A percentile compares a stretch with the other conserved stretches of the same genome.
Conservation (phyloP, 176 grass and related monocot species). For the Ananas comosus region DNA sequence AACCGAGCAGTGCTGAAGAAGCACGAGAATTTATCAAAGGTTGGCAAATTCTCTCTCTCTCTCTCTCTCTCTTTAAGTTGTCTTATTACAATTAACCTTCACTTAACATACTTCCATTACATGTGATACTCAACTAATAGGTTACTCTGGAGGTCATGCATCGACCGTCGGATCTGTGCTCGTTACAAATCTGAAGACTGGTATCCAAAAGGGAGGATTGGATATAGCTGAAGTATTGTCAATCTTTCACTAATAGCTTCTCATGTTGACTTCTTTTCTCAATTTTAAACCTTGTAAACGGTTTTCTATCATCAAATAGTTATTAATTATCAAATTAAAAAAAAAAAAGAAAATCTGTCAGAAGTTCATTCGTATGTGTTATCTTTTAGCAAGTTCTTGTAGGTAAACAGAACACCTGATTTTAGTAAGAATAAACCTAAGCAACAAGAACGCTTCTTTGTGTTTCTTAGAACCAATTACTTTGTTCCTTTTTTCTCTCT, state of each 20-base stretch:
- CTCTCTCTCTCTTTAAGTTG: slow-evolving; percentile 3
- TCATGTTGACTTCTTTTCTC: neutral
- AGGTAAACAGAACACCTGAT: neutral
- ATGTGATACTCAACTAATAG: slow-evolving; percentile 27
- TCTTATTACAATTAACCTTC: slow-evolving; percentile 11
- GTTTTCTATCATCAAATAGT: neutral
- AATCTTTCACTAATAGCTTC: neutral
- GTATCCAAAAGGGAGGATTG: slow-evolving; percentile 62
- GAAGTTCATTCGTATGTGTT: neutral
- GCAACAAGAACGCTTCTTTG: neutral
- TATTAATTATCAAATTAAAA: neutral
- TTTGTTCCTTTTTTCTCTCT: slow-evolving; percentile 13
- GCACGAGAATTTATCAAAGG: slow-evolving; percentile 83
- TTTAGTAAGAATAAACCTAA: neutral
- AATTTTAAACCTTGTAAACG: slow-evolving; percentile 13
- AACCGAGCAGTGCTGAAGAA: slow-evolving; percentile 75
- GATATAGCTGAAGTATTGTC: slow-evolving; percentile 81
- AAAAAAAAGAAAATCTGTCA: neutral
- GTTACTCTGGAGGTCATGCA: slow-evolving; percentile 86
- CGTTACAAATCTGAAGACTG: slow-evolving; percentile 83
- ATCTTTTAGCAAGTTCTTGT: neutral
- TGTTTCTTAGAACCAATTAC: neutral
- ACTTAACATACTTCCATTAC: neutral
- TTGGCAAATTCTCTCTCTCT: slow-evolving; percentile 6
- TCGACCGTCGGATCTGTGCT: slow-evolving; percentile 84